These are phyloP conservation scores for Hydnomerulius pinastri DNA, from an alignment of 768 basidiomycete species.

Conservation along the genomic window DNA sequence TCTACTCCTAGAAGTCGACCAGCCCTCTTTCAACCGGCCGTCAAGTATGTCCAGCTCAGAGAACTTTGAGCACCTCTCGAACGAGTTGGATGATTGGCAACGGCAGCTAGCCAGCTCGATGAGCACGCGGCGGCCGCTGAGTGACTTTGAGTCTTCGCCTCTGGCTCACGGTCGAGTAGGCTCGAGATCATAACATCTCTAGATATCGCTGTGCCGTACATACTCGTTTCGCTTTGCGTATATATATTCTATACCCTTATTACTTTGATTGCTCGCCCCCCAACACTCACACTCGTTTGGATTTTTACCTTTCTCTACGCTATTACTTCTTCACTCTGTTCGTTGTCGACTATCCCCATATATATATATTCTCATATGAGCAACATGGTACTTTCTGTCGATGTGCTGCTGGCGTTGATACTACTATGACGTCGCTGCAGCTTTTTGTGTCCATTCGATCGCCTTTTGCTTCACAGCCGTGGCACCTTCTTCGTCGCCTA, in stretches of 20 bases:
- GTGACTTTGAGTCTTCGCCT: constrained; percentile 67
- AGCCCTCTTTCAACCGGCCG: constrained; percentile 68
- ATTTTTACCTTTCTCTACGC: constrained; percentile 43
- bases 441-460: constrained; percentile 84
- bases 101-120: constrained; percentile 80
- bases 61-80: constrained; percentile 79
- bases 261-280: constrained; percentile 35
- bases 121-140: constrained; percentile 69
- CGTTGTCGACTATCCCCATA: constrained; percentile 33
- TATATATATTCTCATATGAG: constrained; percentile 38
- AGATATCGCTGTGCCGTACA: constrained; percentile 11
- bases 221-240: constrained; percentile 29
- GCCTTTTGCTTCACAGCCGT: constrained; percentile 84
- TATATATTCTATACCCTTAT: constrained; percentile 39
- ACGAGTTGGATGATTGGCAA: constrained; percentile 85
- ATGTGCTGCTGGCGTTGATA: constrained; percentile 3
- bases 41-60: constrained; percentile 82
- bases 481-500: constrained; percentile 87
- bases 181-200: constrained; percentile 48
- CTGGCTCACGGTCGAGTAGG: constrained; percentile 58
- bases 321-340: constrained; percentile 35
- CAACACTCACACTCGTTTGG: constrained; percentile 57
- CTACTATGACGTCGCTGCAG: constrained; percentile 30
- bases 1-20: constrained; percentile 84
- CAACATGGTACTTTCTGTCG: constrained; percentile 23